Conservation (phyloP, 139 green algal genomes). For the Mychonastes homosphaera region DNA sequence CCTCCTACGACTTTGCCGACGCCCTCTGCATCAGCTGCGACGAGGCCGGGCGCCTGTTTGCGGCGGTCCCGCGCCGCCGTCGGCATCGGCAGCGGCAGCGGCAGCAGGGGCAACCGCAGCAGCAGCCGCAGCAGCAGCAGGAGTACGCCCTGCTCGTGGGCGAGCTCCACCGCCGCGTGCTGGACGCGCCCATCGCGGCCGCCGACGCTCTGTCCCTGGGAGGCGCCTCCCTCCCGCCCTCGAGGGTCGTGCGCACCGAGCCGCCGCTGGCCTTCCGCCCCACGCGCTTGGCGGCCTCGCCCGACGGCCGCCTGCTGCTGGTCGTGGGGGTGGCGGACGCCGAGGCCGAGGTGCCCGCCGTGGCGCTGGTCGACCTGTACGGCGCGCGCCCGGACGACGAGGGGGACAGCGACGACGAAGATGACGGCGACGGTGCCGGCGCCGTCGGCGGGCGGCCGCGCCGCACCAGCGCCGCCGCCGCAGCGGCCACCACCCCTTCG, state of each 20-base stretch:
- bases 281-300: constrained; percentile 5
- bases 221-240: neutral
- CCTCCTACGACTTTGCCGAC: neutral
- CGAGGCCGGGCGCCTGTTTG: neutral
- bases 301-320: constrained; percentile 22
- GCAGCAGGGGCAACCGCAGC: neutral
- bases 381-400: constrained; percentile 8
- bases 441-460: no score
- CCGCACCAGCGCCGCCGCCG: neutral
- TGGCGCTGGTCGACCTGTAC: constrained; percentile 19
- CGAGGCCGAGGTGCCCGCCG: constrained; percentile 5
- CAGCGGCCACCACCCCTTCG: constrained; percentile 3
- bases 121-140: constrained; percentile 2
- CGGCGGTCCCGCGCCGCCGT: neutral
- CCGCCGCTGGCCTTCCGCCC: constrained; percentile 11
- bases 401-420: no score
- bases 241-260: neutral
- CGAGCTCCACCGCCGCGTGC: neutral
- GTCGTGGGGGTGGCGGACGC: constrained; percentile 8
- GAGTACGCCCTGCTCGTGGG: no score
- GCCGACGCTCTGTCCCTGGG: neutral
- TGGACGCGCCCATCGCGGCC: neutral
- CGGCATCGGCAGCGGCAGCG: neutral
- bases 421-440: no score
- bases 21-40: neutral